phyloP scores from a whole-genome alignment of 2,329 filamentous ascomycete genomes.

The Aureobasidium sp. region DNA sequence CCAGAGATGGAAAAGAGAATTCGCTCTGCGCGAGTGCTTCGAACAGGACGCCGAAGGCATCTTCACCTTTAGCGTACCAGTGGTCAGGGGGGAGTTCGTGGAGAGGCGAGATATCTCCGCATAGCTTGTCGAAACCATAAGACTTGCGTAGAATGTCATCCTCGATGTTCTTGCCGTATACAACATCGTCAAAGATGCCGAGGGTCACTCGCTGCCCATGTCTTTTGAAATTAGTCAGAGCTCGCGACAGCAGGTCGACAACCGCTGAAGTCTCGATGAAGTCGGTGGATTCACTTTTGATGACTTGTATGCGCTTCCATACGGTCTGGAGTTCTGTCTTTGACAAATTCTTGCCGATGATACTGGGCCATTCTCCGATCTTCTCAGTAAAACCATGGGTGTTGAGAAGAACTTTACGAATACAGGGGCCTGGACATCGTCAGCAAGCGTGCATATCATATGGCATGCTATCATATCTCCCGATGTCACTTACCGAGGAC shows the following conservation, averaged over 20 bases:
- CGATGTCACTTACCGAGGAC: neutral
- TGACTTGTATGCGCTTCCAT: neutral
- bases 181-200: neutral
- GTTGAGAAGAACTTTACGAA: neutral
- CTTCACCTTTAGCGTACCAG: neutral
- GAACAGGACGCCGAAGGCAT: accelerated
- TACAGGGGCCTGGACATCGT: neutral
- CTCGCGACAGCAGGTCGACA: neutral
- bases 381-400: neutral
- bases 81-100: no score
- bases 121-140: neutral
- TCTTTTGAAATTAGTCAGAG: neutral
- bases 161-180: neutral
- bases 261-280: neutral
- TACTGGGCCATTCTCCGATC: neutral
- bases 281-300: no score
- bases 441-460: neutral
- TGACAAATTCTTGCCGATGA: neutral
- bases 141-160: neutral
- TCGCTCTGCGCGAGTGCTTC: no score
- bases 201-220: neutral
- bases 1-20: neutral
- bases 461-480: no score
- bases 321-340: neutral
- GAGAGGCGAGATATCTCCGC: neutral